Evolutionary conservation across 2,329 filamentous ascomycete species (phyloP), one percentile per base, ranked within the genome.

Genomic region (Zymoseptoria tritici): DNA sequence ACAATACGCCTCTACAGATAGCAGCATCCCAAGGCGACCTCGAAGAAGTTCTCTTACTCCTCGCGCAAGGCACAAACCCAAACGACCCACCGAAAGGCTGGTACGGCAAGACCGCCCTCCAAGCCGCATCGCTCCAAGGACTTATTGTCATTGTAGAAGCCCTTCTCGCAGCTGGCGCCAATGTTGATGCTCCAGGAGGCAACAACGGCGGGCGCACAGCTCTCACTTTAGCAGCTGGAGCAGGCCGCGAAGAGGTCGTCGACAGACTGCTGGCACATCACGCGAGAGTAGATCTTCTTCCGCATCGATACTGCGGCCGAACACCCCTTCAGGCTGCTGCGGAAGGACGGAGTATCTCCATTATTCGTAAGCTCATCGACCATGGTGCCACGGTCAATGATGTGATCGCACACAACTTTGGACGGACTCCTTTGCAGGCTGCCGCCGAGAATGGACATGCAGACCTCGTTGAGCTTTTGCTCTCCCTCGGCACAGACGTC

Each of bases 61-160:
- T 67, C n/a, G 26, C 19, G 13, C 31, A 57, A 19, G 59, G 59
- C 11, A 22, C 42, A 29, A 57, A 63, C 49, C 57, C 64, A 2
- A 66, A 64, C 52, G 66, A 66, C 49, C 53, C 52, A 6, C 63
- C 67, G 0, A 53, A 20, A 6, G 67, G 67, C 50, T 68, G 64
- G 59, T 67, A 68, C 52, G 67, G 66, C 19, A 62, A 61, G 54
- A 68, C 67, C 2, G 64, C 66, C 22, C 61, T 67, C 2, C 66
- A 68, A 59, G 66, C 62, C 16, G 67, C 64, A 9, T 52, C 61
- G 5, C 29, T 60, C 3, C 11, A 50, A 46, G 66, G 66, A 19
- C 64, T 65, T 51, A n/a, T 63, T 9, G 29, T 42, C 13, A 56
- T 66, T 9, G 64, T 68, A 16, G 49, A 63, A 3, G 22, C 51